A percentile compares a stretch with the other conserved stretches of the same genome.
Conservation (phyloP, 1,284 basidiomycete genomes). For the Puccinia brachypodii region DNA sequence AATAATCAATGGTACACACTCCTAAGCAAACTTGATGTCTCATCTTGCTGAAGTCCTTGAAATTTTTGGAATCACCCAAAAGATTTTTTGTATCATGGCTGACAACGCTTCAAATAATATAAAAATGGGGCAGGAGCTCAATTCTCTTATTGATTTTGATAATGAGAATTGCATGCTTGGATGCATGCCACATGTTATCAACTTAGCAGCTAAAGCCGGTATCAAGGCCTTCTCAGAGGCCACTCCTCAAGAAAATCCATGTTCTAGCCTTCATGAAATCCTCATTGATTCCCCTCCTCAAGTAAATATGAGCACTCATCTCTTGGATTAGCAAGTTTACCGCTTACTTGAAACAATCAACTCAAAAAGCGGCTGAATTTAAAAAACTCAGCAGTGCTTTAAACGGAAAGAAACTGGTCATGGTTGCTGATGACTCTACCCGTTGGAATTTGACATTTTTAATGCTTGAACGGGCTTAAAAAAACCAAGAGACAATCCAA, state of each 20-base stretch:
- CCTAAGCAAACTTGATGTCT: not conserved
- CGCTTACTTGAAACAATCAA: not conserved
- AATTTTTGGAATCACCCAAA: not conserved
- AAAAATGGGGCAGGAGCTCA: not conserved
- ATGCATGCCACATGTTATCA: slow-evolving; percentile 5
- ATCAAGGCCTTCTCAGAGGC: not conserved
- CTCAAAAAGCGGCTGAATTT: not conserved
- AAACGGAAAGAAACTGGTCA: not conserved
- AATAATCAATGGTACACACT: not conserved
- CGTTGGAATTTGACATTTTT: not conserved
- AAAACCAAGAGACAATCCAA: not conserved
- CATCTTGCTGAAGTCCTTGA: not conserved
- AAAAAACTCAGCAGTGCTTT: not conserved
- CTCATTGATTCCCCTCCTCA: not conserved
- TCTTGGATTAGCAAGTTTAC: not conserved
- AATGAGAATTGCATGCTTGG: not conserved
- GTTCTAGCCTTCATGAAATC: not conserved
- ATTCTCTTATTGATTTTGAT: not conserved
- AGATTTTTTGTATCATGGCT: slow-evolving; percentile 10
- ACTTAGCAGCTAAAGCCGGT: not conserved
- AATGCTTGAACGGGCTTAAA: not conserved
- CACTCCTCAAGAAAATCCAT: not conserved
- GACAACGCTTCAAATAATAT: slow-evolving; percentile 1
- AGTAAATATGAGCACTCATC: not conserved
- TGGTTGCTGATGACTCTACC: not conserved